Evolutionary conservation across 306 rosid genomes (phyloP).

Genomic region (Cyclanthera cordifolia): DNA sequence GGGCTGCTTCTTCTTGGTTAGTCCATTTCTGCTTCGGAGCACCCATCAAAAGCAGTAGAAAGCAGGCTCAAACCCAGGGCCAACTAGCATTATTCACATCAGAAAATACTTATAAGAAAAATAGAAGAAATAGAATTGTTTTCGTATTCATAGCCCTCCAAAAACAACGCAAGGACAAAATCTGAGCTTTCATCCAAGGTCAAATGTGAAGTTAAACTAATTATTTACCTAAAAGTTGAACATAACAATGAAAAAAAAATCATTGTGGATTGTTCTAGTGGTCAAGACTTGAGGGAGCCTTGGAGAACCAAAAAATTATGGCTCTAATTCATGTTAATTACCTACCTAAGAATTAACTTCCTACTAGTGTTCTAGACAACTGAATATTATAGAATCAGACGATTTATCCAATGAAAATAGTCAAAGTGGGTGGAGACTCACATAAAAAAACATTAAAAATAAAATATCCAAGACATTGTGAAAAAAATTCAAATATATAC

Average conservation of each 20-base stretch:
- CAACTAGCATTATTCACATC: not conserved
- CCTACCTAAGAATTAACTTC: too few species aligned
- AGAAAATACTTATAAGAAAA: not conserved
- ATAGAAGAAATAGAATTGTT: not conserved
- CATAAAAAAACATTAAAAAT: too few species aligned
- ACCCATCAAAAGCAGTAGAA: conserved; percentile 47
- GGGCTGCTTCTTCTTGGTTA: conserved; percentile 78
- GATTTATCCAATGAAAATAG: too few species aligned
- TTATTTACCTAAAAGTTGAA: not conserved
- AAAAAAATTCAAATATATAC: not conserved
- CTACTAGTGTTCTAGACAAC: too few species aligned
- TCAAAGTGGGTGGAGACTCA: too few species aligned
- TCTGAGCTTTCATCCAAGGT: too few species aligned
- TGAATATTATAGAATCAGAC: too few species aligned
- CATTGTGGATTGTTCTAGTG: too few species aligned
- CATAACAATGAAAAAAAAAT: not conserved
- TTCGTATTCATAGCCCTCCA: not conserved
- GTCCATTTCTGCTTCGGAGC: conserved; percentile 99
- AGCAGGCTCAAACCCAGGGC: conserved; percentile 8
- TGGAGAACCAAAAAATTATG: too few species aligned
- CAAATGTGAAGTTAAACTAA: too few species aligned
- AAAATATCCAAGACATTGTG: not conserved
- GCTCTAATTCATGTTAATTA: too few species aligned
- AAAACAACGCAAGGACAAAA: not conserved
- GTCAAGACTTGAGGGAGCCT: too few species aligned